These are phyloP conservation scores for Alternaria conjuncta DNA, from an alignment of 2,329 filamentous ascomycete species.

Conservation along the genomic window DNA sequence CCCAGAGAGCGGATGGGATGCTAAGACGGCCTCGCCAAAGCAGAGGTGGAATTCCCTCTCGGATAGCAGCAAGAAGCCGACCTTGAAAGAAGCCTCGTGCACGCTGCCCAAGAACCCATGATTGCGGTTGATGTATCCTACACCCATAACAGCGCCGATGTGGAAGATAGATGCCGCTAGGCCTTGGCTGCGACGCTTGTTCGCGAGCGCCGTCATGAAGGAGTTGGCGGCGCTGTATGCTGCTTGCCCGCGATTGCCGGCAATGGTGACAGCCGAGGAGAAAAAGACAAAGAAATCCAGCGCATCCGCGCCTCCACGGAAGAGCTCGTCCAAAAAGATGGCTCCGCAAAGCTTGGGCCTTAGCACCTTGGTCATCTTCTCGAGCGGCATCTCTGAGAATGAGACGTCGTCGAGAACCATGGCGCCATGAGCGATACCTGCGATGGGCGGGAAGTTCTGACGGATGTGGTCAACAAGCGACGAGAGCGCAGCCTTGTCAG, in stretches of 20 bases:
- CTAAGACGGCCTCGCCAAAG: conserved; percentile 14
- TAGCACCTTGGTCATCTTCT: conserved; percentile 8
- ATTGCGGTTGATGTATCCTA: conserved; percentile 16
- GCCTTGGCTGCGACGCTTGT: conserved; percentile 47
- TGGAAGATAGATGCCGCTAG: neutral
- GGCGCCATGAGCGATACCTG: conserved; percentile 20
- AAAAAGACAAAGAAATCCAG: conserved; percentile 41
- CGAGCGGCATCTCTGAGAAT: conserved; percentile 11
- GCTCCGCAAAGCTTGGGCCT: conserved; percentile 26
- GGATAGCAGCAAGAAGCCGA: conserved; percentile 1
- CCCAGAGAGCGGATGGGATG: conserved; percentile 2
- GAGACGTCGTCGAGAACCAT: conserved; percentile 23
- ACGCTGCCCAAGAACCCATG: neutral
- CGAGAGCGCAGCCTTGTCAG: neutral
- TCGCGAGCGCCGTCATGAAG: conserved; percentile 49
- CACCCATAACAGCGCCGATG: neutral
- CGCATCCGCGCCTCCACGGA: neutral
- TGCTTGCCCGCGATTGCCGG: conserved; percentile 48
- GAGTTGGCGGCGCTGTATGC: conserved; percentile 56
- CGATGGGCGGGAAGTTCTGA: conserved; percentile 15
- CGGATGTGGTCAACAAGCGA: neutral
- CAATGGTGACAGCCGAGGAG: conserved; percentile 24
- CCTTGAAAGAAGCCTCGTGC: neutral
- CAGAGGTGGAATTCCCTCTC: conserved; percentile 22
- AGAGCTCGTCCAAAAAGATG: conserved; percentile 19